These are phyloP conservation scores for Margaritispora aquatica DNA, from an alignment of 495 filamentous ascomycete genomes.

Conservation along the genomic window DNA sequence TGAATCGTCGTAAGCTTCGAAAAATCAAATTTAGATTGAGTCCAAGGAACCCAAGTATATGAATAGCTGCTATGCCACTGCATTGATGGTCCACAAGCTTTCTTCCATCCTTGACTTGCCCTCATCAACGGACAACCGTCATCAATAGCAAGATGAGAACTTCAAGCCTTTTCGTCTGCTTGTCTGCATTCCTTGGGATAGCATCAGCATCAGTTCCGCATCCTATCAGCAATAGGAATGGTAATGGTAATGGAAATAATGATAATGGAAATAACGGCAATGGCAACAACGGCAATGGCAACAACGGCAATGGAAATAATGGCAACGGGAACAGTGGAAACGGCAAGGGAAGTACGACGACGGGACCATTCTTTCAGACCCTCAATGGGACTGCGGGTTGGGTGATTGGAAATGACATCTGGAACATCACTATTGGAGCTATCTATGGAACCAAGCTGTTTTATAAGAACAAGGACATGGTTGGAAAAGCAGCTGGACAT, in stretches of 20 bases:
- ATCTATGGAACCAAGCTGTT: slow-evolving; percentile 29
- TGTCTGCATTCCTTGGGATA: neutral
- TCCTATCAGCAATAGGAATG: too few species aligned
- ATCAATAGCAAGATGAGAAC: neutral
- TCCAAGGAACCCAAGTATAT: neutral
- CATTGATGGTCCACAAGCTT: too few species aligned
- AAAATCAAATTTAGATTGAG: neutral
- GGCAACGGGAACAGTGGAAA: neutral
- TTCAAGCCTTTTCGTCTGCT: neutral
- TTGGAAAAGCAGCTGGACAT: slow-evolving; percentile 33
- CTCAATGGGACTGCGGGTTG: slow-evolving; percentile 9
- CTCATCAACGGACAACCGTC: too few species aligned
- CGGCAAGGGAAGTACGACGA: neutral
- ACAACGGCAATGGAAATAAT: neutral
- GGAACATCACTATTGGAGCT: slow-evolving; percentile 29
- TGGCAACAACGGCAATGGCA: neutral
- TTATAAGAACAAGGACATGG: slow-evolving; percentile 33
- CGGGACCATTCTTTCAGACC: neutral
- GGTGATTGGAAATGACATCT: slow-evolving; percentile 31
- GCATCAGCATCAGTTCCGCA: neutral
- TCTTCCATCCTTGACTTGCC: neutral
- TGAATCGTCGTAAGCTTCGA: neutral
- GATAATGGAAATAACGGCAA: neutral
- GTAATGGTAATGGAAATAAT: neutral
- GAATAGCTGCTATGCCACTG: too few species aligned